These are phyloP conservation scores for Fusarium temperatum DNA, from an alignment of 2,329 filamentous ascomycete genomes.

Conservation along the genomic window DNA sequence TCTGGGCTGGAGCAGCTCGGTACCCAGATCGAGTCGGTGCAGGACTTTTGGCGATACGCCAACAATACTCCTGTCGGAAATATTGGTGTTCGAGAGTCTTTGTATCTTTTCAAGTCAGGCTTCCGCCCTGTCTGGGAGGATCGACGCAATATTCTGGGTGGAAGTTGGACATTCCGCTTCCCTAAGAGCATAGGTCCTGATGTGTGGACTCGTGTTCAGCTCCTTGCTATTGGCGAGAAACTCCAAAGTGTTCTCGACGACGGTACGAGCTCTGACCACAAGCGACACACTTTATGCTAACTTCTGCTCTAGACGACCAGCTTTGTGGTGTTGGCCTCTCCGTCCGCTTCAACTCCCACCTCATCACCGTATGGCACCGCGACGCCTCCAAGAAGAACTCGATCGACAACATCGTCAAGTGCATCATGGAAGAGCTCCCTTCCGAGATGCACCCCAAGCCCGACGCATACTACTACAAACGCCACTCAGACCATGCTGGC, in stretches of 20 bases:
- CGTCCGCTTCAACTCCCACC: slow-evolving; percentile 86
- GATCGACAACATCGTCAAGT: slow-evolving; percentile 76
- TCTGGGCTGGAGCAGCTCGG: slow-evolving; percentile 69
- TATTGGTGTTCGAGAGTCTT: slow-evolving; percentile 79
- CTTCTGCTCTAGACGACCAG: slow-evolving; percentile 70
- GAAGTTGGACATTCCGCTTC: slow-evolving; percentile 92
- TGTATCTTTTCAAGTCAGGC: slow-evolving; percentile 82
- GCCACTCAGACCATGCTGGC: slow-evolving; percentile 86
- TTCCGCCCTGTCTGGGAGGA: slow-evolving; percentile 86
- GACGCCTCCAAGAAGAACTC: slow-evolving; percentile 83
- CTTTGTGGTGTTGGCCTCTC: slow-evolving; percentile 90
- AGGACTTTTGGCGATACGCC: slow-evolving; percentile 86
- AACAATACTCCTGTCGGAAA: slow-evolving; percentile 82
- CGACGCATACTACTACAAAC: slow-evolving; percentile 85
- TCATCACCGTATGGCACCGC: slow-evolving; percentile 94
- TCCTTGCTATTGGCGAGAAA: slow-evolving; percentile 85
- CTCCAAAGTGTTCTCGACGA: slow-evolving; percentile 77
- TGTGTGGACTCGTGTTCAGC: slow-evolving; percentile 83
- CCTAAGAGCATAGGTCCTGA: slow-evolving; percentile 77
- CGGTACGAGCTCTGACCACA: slow-evolving; percentile 57
- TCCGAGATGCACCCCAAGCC: slow-evolving; percentile 76
- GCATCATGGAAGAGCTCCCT: slow-evolving; percentile 77
- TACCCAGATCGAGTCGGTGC: slow-evolving; percentile 77
- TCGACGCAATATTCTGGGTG: slow-evolving; percentile 83
- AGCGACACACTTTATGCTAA: slow-evolving; percentile 8